Percentiles rank a stretch among this genome's conserved stretches.
These are phyloP conservation scores for Clarireedia monteithiana DNA, from an alignment of 2,329 filamentous ascomycete genomes.

Conservation along the genomic window DNA sequence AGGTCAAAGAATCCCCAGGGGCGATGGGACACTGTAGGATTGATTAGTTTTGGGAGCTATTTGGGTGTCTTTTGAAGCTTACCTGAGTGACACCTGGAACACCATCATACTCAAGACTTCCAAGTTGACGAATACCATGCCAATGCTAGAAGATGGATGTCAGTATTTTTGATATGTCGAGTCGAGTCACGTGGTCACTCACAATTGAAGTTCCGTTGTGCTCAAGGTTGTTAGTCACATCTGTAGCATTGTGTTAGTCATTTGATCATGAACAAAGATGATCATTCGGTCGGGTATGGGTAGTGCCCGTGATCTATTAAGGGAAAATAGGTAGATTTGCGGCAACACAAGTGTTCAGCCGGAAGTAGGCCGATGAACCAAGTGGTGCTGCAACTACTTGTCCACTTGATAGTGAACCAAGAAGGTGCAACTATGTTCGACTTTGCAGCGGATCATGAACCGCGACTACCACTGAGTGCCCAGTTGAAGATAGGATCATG, in stretches of 20 bases:
- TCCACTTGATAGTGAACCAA: too few species aligned
- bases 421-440: too few species aligned
- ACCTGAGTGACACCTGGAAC: conserved; percentile 36
- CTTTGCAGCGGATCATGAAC: too few species aligned
- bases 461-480: too few species aligned
- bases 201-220: conserved; percentile 39
- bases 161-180: background rate
- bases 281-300: background rate
- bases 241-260: background rate
- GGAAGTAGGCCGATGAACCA: too few species aligned
- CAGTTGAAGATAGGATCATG: too few species aligned
- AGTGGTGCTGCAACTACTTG: too few species aligned
- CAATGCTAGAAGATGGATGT: conserved; percentile 32
- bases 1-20: conserved; percentile 41
- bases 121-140: conserved; percentile 41
- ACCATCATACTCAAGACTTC: conserved; percentile 31
- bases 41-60: background rate
- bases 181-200: background rate
- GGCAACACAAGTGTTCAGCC: too few species aligned
- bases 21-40: conserved; percentile 57
- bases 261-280: background rate
- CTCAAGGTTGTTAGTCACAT: conserved; percentile 30
- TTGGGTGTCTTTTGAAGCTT: background rate
- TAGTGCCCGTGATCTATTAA: too few species aligned
- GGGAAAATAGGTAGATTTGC: too few species aligned